A percentile compares a stretch with the other conserved stretches of the same genome.
These are phyloP conservation scores for Berkeleyomyces basicola DNA, from an alignment of 2,329 filamentous ascomycete species.

Conservation along the genomic window DNA sequence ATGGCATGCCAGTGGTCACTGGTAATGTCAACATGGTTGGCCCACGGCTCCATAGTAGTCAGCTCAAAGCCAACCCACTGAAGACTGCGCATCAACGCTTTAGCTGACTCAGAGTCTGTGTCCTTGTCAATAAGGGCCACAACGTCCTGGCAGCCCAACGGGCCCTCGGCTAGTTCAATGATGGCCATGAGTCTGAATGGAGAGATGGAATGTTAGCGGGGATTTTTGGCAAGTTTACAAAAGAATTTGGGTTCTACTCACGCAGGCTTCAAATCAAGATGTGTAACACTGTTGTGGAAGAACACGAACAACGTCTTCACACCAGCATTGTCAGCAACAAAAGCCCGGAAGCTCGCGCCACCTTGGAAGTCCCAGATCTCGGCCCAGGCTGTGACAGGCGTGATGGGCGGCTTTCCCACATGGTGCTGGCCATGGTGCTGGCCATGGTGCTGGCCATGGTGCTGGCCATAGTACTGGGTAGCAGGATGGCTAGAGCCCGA, in stretches of 20 bases:
- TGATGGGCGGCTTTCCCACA: slow-evolving; percentile 14
- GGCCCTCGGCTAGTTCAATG: slow-evolving; percentile 68
- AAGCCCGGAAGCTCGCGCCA: slow-evolving; percentile 72
- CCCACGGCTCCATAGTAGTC: slow-evolving; percentile 64
- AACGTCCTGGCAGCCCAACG: slow-evolving; percentile 60
- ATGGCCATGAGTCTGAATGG: slow-evolving; percentile 60
- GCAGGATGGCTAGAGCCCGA: neutral
- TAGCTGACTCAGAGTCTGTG: slow-evolving; percentile 43
- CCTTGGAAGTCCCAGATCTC: slow-evolving; percentile 77
- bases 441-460: no score
- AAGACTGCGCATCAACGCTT: slow-evolving; percentile 60
- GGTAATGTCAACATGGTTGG: slow-evolving; percentile 43
- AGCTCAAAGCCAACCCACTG: slow-evolving; percentile 89
- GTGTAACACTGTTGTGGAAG: slow-evolving; percentile 56
- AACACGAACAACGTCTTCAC: slow-evolving; percentile 74
- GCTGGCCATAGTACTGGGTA: slow-evolving; percentile 14
- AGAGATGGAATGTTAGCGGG: slow-evolving; percentile 18
- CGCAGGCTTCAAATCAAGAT: slow-evolving; percentile 73
- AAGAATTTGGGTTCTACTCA: slow-evolving; percentile 29
- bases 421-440: slow-evolving; percentile 14
- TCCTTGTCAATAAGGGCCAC: slow-evolving; percentile 67
- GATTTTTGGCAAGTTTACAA: neutral
- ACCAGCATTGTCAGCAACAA: slow-evolving; percentile 53
- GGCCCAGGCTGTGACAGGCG: slow-evolving; percentile 44
- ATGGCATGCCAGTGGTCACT: slow-evolving; percentile 75